A percentile compares a stretch with the other conserved stretches of the same genome.
Evolutionary conservation across 257 asterid species (phyloP).

Genomic region (Hygrophila difformis): DNA sequence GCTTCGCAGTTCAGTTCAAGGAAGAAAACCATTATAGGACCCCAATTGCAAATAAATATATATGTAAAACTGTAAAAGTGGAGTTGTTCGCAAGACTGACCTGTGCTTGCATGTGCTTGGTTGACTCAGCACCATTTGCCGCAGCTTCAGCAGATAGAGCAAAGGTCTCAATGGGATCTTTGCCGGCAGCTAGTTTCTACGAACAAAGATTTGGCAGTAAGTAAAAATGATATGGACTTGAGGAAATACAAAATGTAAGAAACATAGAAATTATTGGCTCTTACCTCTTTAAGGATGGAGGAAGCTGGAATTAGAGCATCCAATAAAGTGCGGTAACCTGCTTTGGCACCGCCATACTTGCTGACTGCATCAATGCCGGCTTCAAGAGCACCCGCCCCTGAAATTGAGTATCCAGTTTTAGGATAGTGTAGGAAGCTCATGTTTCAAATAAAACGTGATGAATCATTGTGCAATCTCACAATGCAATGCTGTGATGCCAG

Average conservation of each 20-base stretch:
- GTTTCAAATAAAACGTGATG: slow-evolving; percentile 10
- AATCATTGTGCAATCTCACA: slow-evolving; percentile 43
- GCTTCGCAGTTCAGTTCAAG: neutral
- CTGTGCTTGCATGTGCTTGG: slow-evolving; percentile 87
- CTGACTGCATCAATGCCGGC: slow-evolving; percentile 86
- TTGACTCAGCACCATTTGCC: slow-evolving; percentile 76
- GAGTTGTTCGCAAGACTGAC: slow-evolving; percentile 24
- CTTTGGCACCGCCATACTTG: slow-evolving; percentile 92
- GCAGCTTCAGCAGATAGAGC: slow-evolving; percentile 84
- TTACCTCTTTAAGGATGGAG: slow-evolving; percentile 71
- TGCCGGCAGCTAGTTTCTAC: slow-evolving; percentile 78
- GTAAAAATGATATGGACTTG: slow-evolving; percentile 10
- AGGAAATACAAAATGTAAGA: slow-evolving; percentile 17
- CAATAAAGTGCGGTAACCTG: slow-evolving; percentile 82
- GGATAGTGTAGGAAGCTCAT: slow-evolving; percentile 10
- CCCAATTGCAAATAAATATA: no score
- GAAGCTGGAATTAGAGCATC: slow-evolving; percentile 95
- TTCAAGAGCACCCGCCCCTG: slow-evolving; percentile 92
- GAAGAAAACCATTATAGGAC: no score
- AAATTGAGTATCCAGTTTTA: slow-evolving; percentile 29
- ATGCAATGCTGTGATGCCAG: slow-evolving; percentile 41
- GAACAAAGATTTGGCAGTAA: slow-evolving; percentile 5
- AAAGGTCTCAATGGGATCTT: slow-evolving; percentile 66
- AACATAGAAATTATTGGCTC: slow-evolving; percentile 27
- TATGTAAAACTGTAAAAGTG: no score